Percentiles rank a stretch among this genome's conserved stretches.
phyloP scores from a whole-genome alignment of 78 protist genomes.

The Guillardia theta region DNA sequence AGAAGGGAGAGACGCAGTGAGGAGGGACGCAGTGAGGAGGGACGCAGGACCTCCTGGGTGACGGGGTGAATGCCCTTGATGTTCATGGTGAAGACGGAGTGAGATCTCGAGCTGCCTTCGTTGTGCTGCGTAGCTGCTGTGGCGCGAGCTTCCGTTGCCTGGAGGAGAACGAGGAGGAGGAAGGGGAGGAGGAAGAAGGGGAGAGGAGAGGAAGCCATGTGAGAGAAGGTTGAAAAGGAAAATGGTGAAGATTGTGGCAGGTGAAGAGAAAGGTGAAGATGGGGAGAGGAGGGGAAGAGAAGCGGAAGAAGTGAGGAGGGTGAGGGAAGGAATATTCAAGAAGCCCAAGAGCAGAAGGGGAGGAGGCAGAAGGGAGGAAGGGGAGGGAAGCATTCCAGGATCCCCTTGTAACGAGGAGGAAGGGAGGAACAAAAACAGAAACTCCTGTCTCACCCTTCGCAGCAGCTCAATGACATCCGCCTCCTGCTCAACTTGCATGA shows the following conservation, averaged over 20 bases:
- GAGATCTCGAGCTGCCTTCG: conserved; percentile 21
- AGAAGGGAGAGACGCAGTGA: neutral
- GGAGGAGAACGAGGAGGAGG: neutral
- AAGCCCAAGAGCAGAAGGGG: neutral
- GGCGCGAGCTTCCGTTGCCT: neutral
- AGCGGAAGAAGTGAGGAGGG: neutral
- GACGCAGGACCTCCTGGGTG: neutral
- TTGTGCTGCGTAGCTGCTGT: conserved; percentile 22
- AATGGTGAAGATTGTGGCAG: neutral
- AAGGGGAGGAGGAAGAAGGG: neutral
- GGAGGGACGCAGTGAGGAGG: neutral
- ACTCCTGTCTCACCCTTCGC: too few species aligned
- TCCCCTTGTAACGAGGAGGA: neutral
- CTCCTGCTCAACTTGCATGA: neutral
- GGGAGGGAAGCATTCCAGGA: neutral
- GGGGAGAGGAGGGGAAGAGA: neutral
- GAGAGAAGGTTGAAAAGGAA: too few species aligned
- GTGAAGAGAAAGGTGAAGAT: neutral
- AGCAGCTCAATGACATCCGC: too few species aligned
- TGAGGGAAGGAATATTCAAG: neutral
- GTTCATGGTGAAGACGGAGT: conserved; percentile 24
- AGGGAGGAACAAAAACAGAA: neutral
- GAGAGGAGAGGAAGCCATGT: neutral
- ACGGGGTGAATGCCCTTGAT: neutral
- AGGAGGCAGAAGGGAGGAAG: neutral